Percentiles rank a stretch among this genome's conserved stretches.
phyloP scores from a whole-genome alignment of 176 grass and related monocot species.

The Thinopyrum elongatum region DNA sequence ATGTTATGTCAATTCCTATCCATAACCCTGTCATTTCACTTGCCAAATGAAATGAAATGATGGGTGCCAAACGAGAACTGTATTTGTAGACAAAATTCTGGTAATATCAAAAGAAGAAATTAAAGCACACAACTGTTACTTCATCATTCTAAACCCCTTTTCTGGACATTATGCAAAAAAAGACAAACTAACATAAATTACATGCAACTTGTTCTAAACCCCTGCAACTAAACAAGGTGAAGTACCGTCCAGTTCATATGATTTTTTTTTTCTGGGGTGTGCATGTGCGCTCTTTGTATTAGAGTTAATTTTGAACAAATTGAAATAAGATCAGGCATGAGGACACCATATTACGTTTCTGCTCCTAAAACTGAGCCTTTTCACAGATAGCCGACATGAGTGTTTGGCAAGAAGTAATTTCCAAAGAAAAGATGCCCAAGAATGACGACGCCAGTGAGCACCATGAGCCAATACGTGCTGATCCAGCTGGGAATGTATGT shows the following conservation, averaged over 20 bases:
- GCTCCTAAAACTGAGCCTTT: slow-evolving; percentile 16
- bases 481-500: slow-evolving; percentile 82
- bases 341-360: background rate
- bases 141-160: slow-evolving; percentile 12
- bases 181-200: background rate
- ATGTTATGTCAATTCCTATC: too few species aligned
- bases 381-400: slow-evolving; percentile 72
- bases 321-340: background rate
- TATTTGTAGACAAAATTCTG: background rate
- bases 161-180: background rate
- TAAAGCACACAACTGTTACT: background rate
- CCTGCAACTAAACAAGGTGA: background rate
- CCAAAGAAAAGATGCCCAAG: slow-evolving; percentile 51
- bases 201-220: background rate
- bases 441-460: slow-evolving; percentile 40
- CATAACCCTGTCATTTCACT: too few species aligned
- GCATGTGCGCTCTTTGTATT: background rate
- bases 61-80: background rate
- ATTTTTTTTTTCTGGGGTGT: background rate
- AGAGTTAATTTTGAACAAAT: background rate
- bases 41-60: too few species aligned
- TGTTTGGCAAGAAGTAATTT: slow-evolving; percentile 73
- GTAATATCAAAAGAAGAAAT: background rate
- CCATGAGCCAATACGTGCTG: slow-evolving; percentile 45
- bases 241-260: background rate